Evolutionary conservation across 2,329 filamentous ascomycete species (phyloP).

Genomic region (Dichotomopilus funicola): DNA sequence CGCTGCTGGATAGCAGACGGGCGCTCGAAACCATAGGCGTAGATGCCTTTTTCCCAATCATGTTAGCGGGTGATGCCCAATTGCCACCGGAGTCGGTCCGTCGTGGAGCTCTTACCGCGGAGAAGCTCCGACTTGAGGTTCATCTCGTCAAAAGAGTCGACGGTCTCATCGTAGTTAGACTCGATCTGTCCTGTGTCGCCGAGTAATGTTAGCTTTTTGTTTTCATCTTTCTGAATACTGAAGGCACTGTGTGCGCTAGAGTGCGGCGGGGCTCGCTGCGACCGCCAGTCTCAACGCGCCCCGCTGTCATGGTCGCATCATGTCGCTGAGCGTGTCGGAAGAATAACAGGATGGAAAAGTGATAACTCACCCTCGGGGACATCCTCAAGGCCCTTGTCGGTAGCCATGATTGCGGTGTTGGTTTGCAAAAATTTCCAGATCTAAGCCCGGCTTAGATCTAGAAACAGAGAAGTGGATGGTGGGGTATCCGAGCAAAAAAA

Average conservation of each 20-base stretch:
- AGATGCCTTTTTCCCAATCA: slow-evolving; percentile 58
- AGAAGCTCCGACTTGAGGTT: slow-evolving; percentile 94
- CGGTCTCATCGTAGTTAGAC: slow-evolving; percentile 99
- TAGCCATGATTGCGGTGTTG: slow-evolving; percentile 89
- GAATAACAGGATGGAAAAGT: not conserved
- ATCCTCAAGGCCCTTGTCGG: slow-evolving; percentile 96
- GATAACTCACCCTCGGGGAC: slow-evolving; percentile 78
- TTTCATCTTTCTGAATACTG: not conserved
- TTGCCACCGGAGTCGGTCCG: slow-evolving; percentile 13
- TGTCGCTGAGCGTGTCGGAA: not conserved
- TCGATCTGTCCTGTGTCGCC: slow-evolving; percentile 81
- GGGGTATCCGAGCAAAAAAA: slow-evolving; percentile 32
- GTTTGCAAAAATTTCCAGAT: slow-evolving; percentile 54
- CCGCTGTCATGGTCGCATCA: slow-evolving; percentile 4
- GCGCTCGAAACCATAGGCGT: slow-evolving; percentile 99
- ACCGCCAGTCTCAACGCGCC: not conserved
- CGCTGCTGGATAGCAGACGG: slow-evolving; percentile 99
- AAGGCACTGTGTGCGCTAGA: not conserved
- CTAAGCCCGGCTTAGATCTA: slow-evolving; percentile 77
- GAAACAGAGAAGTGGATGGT: slow-evolving; percentile 35
- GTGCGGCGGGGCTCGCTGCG: slow-evolving; percentile 9
- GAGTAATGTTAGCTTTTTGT: slow-evolving; percentile 16
- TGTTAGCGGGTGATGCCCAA: slow-evolving; percentile 20
- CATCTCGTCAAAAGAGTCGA: slow-evolving; percentile 99
- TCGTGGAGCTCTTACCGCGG: slow-evolving; percentile 56